Conservation (phyloP, 163 green algal species). For the Smithsoniella earleae region DNA sequence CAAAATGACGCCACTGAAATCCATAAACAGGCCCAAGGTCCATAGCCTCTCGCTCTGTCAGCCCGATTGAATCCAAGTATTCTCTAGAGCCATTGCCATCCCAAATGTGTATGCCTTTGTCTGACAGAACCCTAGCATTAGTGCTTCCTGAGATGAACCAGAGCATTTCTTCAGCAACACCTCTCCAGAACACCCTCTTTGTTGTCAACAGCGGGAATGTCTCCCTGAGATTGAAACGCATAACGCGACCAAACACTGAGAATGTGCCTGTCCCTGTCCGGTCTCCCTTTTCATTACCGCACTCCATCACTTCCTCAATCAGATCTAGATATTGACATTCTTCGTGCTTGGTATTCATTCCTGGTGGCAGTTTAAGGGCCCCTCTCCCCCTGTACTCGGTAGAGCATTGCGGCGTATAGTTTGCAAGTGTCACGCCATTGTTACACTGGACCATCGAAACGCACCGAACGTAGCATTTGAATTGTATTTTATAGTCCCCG, state of each 20-base stretch:
- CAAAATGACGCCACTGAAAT: conserved; percentile 99
- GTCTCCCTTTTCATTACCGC: conserved; percentile 68
- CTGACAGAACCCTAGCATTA: conserved; percentile 63
- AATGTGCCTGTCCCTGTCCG: conserved; percentile 94
- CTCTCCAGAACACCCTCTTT: conserved; percentile 92
- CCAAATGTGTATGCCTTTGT: conserved; percentile 92
- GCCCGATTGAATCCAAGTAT: conserved; percentile 76
- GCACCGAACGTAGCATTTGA: conserved; percentile 20
- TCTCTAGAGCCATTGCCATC: conserved; percentile 87
- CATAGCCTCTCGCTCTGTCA: conserved; percentile 71
- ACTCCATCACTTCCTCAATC: conserved; percentile 72
- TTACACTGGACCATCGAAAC: no score
- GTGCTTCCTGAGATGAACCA: conserved; percentile 93
- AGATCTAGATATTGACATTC: conserved; percentile 95
- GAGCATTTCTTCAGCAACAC: conserved; percentile 95
- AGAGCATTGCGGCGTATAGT: not conserved
- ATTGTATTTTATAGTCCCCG: not conserved
- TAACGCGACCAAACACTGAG: conserved; percentile 76
- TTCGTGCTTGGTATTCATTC: conserved; percentile 60
- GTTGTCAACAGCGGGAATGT: conserved; percentile 95
- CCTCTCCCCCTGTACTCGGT: conserved; percentile 43
- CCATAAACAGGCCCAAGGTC: conserved; percentile 98
- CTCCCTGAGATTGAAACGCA: conserved; percentile 90
- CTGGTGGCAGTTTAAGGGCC: conserved; percentile 47
- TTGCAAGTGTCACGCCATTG: not conserved